Evolutionary conservation across 495 filamentous ascomycete species (phyloP).

Genomic region (Trichocladium antarcticum): DNA sequence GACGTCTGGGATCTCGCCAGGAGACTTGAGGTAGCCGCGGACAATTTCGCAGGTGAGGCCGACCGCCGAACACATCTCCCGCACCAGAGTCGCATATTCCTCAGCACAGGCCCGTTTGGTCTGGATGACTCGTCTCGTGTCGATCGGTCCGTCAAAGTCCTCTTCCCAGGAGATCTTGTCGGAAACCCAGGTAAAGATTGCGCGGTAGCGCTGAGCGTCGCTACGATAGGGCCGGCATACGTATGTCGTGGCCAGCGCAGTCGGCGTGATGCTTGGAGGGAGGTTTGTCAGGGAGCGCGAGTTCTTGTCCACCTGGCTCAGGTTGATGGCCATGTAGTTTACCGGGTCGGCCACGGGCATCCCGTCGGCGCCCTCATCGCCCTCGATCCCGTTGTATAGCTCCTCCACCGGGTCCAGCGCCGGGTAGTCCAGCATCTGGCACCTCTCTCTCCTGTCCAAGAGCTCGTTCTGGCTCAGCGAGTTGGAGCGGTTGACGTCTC

Average conservation of each 20-base stretch:
- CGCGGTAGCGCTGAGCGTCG: conserved; percentile 82
- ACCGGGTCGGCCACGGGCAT: conserved; percentile 70
- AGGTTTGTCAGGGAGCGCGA: conserved; percentile 80
- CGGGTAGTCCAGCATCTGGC: conserved; percentile 87
- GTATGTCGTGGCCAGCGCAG: conserved; percentile 78
- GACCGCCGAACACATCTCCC: conserved; percentile 88
- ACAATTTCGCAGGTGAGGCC: conserved; percentile 79
- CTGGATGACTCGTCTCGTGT: conserved; percentile 72
- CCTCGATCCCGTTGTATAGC: conserved; percentile 72
- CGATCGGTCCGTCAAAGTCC: conserved; percentile 65
- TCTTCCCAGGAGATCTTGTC: conserved; percentile 97
- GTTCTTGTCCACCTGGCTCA: conserved; percentile 86
- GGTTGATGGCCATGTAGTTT: conserved; percentile 68
- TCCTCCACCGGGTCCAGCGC: conserved; percentile 82
- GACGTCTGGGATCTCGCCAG: conserved; percentile 71
- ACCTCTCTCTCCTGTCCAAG: conserved; percentile 75
- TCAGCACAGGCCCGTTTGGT: conserved; percentile 75
- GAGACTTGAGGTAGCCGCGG: conserved; percentile 77
- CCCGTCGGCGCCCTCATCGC: conserved; percentile 82
- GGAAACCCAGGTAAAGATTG: conserved; percentile 93
- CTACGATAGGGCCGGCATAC: conserved; percentile 91
- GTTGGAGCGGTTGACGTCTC: conserved; percentile 91
- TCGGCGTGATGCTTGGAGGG: conserved; percentile 79
- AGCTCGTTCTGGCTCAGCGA: conserved; percentile 82
- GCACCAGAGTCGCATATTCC: conserved; percentile 78